These are phyloP conservation scores for Mimosa bimucronata DNA, from an alignment of 306 rosid genomes.

Conservation along the genomic window DNA sequence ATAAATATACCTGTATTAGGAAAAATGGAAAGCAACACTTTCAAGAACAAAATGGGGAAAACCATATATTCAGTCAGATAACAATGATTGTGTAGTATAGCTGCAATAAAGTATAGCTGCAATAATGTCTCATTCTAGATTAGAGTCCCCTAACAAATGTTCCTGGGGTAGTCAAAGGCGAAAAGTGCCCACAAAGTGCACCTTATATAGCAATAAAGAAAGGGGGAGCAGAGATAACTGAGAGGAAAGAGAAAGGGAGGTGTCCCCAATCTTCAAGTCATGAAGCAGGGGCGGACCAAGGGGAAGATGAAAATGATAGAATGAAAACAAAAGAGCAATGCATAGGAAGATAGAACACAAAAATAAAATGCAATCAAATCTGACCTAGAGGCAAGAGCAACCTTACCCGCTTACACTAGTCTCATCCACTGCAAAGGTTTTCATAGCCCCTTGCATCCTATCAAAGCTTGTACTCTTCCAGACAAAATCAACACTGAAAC, in stretches of 20 bases:
- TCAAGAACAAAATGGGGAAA: constrained; percentile 9
- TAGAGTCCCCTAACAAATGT: neutral
- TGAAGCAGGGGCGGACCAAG: too few species aligned
- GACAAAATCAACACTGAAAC: constrained; percentile 97
- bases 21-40: constrained; percentile 5
- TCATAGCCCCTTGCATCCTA: constrained; percentile 99
- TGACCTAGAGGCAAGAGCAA: neutral
- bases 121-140: neutral
- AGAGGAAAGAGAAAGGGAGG: too few species aligned
- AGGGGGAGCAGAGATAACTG: too few species aligned
- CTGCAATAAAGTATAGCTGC: too few species aligned
- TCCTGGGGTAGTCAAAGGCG: neutral
- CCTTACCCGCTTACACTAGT: constrained; percentile 99
- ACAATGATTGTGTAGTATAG: neutral
- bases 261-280: too few species aligned
- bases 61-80: neutral
- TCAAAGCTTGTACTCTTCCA: constrained; percentile 99
- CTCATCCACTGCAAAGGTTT: constrained; percentile 98
- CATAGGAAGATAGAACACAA: neutral
- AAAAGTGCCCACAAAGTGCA: neutral
- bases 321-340: neutral
- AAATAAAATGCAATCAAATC: constrained; percentile 24
- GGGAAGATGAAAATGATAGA: neutral
- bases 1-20: constrained; percentile 76
- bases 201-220: neutral